Conservation (phyloP, 495 filamentous ascomycete species). For the Neurospora cerealis region DNA sequence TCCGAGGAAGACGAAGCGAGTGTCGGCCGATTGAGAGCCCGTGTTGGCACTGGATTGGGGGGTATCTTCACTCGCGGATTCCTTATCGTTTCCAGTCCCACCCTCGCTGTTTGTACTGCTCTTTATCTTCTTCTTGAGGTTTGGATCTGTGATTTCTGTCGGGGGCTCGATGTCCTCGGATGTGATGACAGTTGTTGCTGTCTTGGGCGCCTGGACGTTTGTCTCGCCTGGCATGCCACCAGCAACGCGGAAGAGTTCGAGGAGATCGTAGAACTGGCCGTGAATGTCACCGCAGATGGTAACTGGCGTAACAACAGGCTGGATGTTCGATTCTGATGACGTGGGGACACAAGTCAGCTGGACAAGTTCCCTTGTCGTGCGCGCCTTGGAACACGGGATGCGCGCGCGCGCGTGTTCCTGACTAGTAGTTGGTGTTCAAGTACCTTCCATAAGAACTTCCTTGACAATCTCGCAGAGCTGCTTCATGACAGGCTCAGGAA, state of each 20-base stretch:
- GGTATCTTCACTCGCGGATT: constrained; percentile 28
- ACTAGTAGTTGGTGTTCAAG: constrained; percentile 9
- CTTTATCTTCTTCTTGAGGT: constrained; percentile 69
- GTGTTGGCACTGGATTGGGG: constrained; percentile 32
- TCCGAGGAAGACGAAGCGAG: constrained; percentile 91
- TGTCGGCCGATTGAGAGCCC: constrained; percentile 50
- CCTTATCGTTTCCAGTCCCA: constrained; percentile 16
- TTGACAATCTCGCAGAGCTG: constrained; percentile 97
- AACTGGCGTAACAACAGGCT: constrained; percentile 91
- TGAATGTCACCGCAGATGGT: constrained; percentile 98
- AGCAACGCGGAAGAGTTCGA: constrained; percentile 92
- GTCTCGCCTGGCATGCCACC: constrained; percentile 87
- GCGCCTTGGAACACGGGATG: neutral
- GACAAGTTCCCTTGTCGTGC: neutral
- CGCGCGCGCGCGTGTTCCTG: neutral
- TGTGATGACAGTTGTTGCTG: constrained; percentile 57
- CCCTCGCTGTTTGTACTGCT: constrained; percentile 26
- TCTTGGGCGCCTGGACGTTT: constrained; percentile 52
- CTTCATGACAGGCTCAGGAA: constrained; percentile 95
- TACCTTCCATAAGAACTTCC: constrained; percentile 95
- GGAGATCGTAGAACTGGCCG: constrained; percentile 96
- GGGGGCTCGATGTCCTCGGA: constrained; percentile 84
- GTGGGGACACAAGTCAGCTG: neutral
- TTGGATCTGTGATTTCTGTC: constrained; percentile 73
- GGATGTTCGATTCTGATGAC: constrained; percentile 86